phyloP scores from a whole-genome alignment of 495 filamentous ascomycete genomes.

The Glutinoglossum americanum region DNA sequence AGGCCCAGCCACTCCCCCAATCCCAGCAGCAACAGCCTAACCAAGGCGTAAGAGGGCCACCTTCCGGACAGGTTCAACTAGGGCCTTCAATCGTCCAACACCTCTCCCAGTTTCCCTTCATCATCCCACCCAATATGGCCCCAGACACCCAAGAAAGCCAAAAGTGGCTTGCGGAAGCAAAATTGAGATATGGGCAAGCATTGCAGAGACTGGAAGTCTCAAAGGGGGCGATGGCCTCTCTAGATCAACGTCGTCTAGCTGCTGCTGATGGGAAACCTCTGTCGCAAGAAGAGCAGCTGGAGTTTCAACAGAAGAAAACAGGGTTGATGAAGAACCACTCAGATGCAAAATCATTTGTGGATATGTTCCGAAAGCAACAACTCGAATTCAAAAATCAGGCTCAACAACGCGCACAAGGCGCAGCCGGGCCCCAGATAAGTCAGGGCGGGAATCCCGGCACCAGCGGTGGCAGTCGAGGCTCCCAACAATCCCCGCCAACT shows the following conservation, averaged over 20 bases:
- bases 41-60: neutral
- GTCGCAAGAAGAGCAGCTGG: slow-evolving; percentile 22
- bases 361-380: slow-evolving; percentile 17
- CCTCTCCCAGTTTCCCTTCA: slow-evolving; percentile 24
- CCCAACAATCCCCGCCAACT: neutral
- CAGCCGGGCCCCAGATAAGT: neutral
- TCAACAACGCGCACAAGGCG: neutral
- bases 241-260: slow-evolving; percentile 20
- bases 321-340: slow-evolving; percentile 21
- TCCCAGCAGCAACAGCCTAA: slow-evolving; percentile 21
- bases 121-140: slow-evolving; percentile 23
- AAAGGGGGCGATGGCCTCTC: slow-evolving; percentile 7
- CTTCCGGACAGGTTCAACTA: neutral
- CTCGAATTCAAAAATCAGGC: slow-evolving; percentile 1
- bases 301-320: slow-evolving; percentile 15
- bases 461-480: neutral
- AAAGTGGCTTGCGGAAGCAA: slow-evolving; percentile 29
- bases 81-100: slow-evolving; percentile 12
- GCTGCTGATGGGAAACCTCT: slow-evolving; percentile 14
- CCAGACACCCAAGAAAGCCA: slow-evolving; percentile 22
- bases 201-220: slow-evolving; percentile 31
- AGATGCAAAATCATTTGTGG: slow-evolving; percentile 25
- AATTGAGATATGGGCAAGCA: slow-evolving; percentile 27
- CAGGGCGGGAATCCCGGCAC: neutral
- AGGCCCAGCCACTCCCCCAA: slow-evolving; percentile 3